Evolutionary conservation across 768 basidiomycete species (phyloP).

Genomic region (Mycena metata): DNA sequence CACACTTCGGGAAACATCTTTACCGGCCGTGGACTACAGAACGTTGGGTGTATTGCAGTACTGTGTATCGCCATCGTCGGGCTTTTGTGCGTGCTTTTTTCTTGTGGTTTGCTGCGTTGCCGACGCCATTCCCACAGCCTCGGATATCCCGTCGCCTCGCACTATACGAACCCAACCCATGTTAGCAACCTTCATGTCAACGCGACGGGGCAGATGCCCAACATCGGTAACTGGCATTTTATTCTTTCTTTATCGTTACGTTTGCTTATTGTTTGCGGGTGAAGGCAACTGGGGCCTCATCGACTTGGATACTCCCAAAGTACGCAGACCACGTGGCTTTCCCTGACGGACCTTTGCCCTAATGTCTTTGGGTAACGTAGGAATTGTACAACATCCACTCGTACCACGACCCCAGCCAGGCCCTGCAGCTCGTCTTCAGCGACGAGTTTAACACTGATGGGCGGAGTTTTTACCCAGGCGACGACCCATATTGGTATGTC

Average conservation of each 20-base stretch:
- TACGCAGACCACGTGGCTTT: background rate
- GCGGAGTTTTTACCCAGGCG: constrained; percentile 76
- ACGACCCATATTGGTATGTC: constrained; percentile 68
- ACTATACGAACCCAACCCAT: constrained; percentile 13
- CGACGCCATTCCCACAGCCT: constrained; percentile 75
- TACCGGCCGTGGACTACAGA: constrained; percentile 69
- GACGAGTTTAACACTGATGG: constrained; percentile 88
- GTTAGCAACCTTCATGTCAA: constrained; percentile 14
- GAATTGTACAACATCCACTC: constrained; percentile 55
- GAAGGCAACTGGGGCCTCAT: no score
- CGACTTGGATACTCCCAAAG: constrained; percentile 12
- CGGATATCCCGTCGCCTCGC: constrained; percentile 54
- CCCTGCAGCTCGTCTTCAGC: constrained; percentile 73
- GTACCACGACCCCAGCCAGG: constrained; percentile 52
- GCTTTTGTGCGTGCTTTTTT: constrained; percentile 61
- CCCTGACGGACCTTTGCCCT: background rate
- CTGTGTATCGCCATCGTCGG: constrained; percentile 47
- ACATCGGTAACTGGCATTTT: constrained; percentile 57
- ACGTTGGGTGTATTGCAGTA: constrained; percentile 62
- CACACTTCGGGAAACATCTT: constrained; percentile 61
- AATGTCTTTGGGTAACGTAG: constrained; percentile 10
- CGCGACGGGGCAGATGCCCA: constrained; percentile 25
- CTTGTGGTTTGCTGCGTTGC: constrained; percentile 61
- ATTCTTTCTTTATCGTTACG: constrained; percentile 45
- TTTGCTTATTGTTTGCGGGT: no score